Evolutionary conservation across 371 early-diverging fungal species (phyloP), one percentile per base, ranked within the genome.

Genomic region (Lichtheimia ramosa): DNA sequence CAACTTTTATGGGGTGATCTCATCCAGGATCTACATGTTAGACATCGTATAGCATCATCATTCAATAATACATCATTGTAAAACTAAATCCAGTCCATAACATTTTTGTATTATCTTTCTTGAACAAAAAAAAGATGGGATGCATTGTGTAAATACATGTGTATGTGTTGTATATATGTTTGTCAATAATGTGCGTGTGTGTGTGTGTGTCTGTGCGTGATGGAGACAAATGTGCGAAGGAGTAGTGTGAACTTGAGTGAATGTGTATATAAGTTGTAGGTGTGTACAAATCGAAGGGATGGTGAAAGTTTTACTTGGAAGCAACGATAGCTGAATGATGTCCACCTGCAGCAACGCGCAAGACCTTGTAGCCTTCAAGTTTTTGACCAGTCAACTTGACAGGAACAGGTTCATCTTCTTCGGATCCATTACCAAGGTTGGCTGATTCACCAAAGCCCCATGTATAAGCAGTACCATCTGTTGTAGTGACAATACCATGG

Each of bases 381-480:
- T 85, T 82, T 56, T 87, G 80, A 4, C 86, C 85, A 18, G 73
- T 72, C n/a, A 88, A 65, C 18, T 64, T 57, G 8, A 53, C 61
- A 2, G 89, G 89, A 25, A 61, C 59, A 27, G 66, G 63, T 51
- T 73, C 83, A 61, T 90, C 91, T 21, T 89, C 87, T 40, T 91
- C 90, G 20, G 82, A 79, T 39, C 89, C 91, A 62, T 89, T 90
- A 20, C 92, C 94, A 48, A 89, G 82, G 18, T 85, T 88, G n/a
- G 81, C 67, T 65, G 83, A 83, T 48, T 89, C 90, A 41, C 92
- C 92, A 64, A 89, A 92, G 24, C 99, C 99, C 96, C 96, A 98
- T 2, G 97, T 83, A 65, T 84, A 95, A 39, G 94, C 85, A 20
- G 71, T 69, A 55, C 92, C 90, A 34, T 89, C 89, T 13, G 56